Percentiles rank a stretch among this genome's conserved stretches.
phyloP scores from a whole-genome alignment of 1,139 yeast genomes.

The Pichia sp. region DNA sequence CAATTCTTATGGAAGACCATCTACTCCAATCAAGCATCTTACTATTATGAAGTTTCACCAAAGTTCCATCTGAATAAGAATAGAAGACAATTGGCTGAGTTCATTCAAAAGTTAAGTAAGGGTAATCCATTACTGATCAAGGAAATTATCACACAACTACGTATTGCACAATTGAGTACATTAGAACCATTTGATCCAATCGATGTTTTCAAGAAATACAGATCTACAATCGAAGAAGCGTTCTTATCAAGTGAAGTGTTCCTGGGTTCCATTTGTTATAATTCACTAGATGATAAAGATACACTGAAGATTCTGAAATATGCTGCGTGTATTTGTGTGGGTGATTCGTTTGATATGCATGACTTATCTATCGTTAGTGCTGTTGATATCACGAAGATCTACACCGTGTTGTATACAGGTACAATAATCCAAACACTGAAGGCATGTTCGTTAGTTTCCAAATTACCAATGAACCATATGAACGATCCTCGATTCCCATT shows the following conservation, averaged over 20 bases:
- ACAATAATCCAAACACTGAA: constrained; percentile 37
- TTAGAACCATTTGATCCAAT: constrained; percentile 1
- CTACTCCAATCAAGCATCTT: constrained; percentile 2
- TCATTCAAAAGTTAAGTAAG: constrained; percentile 27
- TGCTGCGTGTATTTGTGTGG: constrained; percentile 46
- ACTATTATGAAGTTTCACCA: constrained; percentile 8
- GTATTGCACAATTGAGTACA: constrained; percentile 17
- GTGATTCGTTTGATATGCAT: constrained; percentile 42
- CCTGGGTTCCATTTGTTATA: not conserved
- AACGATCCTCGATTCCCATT: constrained; percentile 36
- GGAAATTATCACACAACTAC: constrained; percentile 22
- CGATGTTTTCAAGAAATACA: not conserved
- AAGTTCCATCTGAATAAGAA: not conserved
- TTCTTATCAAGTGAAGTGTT: not conserved
- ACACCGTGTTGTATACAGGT: constrained; percentile 37
- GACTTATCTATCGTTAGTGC: constrained; percentile 44
- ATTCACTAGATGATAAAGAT: constrained; percentile 20
- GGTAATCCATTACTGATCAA: constrained; percentile 31
- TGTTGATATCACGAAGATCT: constrained; percentile 32
- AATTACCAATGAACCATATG: constrained; percentile 45
- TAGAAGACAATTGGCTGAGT: constrained; percentile 22
- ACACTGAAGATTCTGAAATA: constrained; percentile 36
- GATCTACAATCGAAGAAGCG: not conserved
- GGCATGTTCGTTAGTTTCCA: constrained; percentile 46
- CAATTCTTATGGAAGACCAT: constrained; percentile 15